These are phyloP conservation scores for Aspergillus incahuasiensis DNA, from an alignment of 495 filamentous ascomycete genomes.

Conservation along the genomic window DNA sequence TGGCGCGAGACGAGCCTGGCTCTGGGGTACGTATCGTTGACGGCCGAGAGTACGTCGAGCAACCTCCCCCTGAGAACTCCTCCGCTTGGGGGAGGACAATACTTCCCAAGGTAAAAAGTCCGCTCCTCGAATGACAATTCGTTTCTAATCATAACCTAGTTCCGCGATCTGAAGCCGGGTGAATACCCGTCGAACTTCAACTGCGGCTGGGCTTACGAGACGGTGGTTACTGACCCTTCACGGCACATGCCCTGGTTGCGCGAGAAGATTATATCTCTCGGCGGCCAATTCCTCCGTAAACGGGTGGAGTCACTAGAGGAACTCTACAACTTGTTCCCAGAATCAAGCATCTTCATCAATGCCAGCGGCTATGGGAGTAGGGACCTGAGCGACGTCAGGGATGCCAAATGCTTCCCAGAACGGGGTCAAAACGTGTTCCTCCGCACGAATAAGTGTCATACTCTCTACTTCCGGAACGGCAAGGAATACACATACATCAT, in stretches of 20 bases:
- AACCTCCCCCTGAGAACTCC: conserved; percentile 30
- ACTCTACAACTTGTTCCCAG: conserved; percentile 35
- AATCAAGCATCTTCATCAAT: conserved; percentile 40
- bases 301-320: conserved; percentile 36
- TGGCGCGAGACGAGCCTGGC: conserved; percentile 34
- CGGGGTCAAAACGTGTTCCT: conserved; percentile 43
- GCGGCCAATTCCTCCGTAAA: conserved; percentile 36
- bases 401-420: conserved; percentile 38
- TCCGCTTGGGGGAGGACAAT: conserved; percentile 39
- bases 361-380: conserved; percentile 40
- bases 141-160: conserved; percentile 21
- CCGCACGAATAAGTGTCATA: conserved; percentile 27
- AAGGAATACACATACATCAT: conserved; percentile 49
- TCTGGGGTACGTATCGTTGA: conserved; percentile 38
- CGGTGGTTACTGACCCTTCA: conserved; percentile 39
- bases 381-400: conserved; percentile 32
- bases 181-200: conserved; percentile 38
- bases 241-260: conserved; percentile 39
- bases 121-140: background rate
- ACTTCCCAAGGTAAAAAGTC: conserved; percentile 31
- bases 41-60: conserved; percentile 36
- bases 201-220: conserved; percentile 38
- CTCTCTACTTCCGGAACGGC: conserved; percentile 41
- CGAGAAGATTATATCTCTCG: conserved; percentile 27
- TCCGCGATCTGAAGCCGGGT: conserved; percentile 28